These are phyloP conservation scores for Eutypa lata DNA, from an alignment of 2,329 filamentous ascomycete genomes.

Conservation along the genomic window DNA sequence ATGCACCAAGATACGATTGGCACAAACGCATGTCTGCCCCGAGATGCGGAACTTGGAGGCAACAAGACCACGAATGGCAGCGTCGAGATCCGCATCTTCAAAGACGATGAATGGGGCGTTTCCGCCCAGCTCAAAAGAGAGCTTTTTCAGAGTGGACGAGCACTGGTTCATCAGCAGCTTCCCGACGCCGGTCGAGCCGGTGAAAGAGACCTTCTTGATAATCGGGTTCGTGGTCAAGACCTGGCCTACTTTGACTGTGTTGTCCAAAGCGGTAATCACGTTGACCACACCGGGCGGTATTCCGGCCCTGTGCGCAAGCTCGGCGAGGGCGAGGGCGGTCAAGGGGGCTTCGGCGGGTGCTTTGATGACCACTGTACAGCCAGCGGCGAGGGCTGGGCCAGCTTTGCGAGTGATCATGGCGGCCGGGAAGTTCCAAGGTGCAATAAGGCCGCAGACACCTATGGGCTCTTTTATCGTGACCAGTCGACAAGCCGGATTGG, in stretches of 20 bases:
- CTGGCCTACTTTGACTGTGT: constrained; percentile 77
- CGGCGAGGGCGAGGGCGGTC: constrained; percentile 81
- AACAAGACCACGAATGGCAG: constrained; percentile 78
- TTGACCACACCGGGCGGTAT: constrained; percentile 91
- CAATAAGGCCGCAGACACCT: constrained; percentile 78
- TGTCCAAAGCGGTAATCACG: constrained; percentile 74
- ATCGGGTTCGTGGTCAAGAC: constrained; percentile 71
- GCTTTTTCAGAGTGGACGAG: constrained; percentile 75
- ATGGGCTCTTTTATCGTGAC: constrained; percentile 80
- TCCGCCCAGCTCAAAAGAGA: constrained; percentile 87
- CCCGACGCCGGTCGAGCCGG: constrained; percentile 69
- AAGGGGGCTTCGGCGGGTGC: constrained; percentile 90
- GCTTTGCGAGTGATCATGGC: constrained; percentile 73
- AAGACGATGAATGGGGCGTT: constrained; percentile 98
- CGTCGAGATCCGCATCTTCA: constrained; percentile 86
- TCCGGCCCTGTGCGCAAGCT: constrained; percentile 81
- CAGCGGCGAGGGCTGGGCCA: constrained; percentile 77
- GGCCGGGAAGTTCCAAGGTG: constrained; percentile 85
- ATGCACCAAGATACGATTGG: constrained; percentile 81
- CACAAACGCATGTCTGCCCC: constrained; percentile 93
- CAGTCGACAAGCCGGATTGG: constrained; percentile 68
- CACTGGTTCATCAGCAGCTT: constrained; percentile 87
- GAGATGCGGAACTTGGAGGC: constrained; percentile 89
- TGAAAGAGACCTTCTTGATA: constrained; percentile 91
- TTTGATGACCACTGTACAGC: constrained; percentile 91